Base-by-base conservation (phyloP, 139 green algal genomes). In the Picochlorum sp. region DNA sequence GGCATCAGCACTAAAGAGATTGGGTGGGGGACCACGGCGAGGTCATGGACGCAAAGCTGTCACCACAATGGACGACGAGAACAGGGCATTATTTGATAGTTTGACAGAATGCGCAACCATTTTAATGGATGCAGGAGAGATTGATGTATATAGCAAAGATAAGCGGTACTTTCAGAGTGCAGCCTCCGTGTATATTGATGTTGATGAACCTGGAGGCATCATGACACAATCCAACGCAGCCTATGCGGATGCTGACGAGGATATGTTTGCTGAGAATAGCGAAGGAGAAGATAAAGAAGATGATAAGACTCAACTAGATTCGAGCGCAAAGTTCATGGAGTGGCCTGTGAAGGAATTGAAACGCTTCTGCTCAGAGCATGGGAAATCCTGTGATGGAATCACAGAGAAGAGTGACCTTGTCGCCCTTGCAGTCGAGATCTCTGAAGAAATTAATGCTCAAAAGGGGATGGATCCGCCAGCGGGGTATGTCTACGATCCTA, bases 271-370 rank as follows among this genome's bases (percentile, higher is more conserved):
- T 2, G 77, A 79, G 18, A 74, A 79, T 0, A 69, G 16, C 9
- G 45, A 54, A 37, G 30, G 57, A 34, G 51, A 65, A 50, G 13
- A 60, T 52, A 16, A 38, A 54, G 1, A 44, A 54, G 49, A 51
- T 7, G 21, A 47, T 45, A 45, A 8, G 6, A 21, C 38, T 13
- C 47, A 45, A 34, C 55, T 55, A 10, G 16, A 45, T 6, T 45
- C 47, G 7, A 45, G 50, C 1, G 18, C 65, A 1, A 83, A 90
- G 45, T 89, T 85, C 50, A 34, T 9, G 18, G 63, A 28, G 21
- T 91, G 85, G 85, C 83, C 85, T 1, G 65, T 92, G 10, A 91
- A 88, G 66, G 83, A 92, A 77, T 76, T 92, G 24, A 68, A 76
- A 49, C 69, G 81, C 0, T 84, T 86, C 37, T 68, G 88, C 37